Evolutionary conservation across 108 stramenopile genomes (phyloP).

Genomic region (Stephanodiscus triporus): DNA sequence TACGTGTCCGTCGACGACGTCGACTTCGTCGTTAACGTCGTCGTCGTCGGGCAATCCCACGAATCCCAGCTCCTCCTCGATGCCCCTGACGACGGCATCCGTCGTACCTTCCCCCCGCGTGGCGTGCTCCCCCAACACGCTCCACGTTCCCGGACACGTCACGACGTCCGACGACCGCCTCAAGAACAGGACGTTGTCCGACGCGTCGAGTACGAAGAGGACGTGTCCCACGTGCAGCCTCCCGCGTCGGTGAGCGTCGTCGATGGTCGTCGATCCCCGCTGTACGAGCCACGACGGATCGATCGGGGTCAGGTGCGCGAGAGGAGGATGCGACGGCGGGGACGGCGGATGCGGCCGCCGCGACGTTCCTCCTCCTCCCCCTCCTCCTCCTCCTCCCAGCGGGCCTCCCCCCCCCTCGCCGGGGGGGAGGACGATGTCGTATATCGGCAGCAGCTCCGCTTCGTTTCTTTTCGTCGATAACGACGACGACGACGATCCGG

Average conservation of each 20-base stretch:
- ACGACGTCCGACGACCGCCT: conserved; percentile 42
- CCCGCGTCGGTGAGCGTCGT: conserved; percentile 44
- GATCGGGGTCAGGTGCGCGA: conserved; percentile 50
- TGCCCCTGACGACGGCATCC: conserved; percentile 29
- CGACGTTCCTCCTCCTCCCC: no score
- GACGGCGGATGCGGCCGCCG: no score
- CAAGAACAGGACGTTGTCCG: conserved; percentile 35
- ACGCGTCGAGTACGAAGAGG: conserved; percentile 38
- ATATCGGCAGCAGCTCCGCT: conserved; percentile 11
- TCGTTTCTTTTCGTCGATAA: not conserved
- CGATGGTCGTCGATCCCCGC: conserved; percentile 19
- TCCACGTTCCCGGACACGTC: conserved; percentile 52
- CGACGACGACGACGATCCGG: not conserved
- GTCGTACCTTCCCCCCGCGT: conserved; percentile 11
- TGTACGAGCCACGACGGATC: conserved; percentile 31
- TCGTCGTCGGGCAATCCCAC: not conserved
- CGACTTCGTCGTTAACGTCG: not conserved
- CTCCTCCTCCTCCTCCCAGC: no score
- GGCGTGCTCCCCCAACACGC: conserved; percentile 51
- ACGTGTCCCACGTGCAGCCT: conserved; percentile 30
- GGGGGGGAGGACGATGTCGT: not conserved
- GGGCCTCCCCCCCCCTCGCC: no score
- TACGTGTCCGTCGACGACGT: no score
- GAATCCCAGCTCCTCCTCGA: conserved; percentile 48
- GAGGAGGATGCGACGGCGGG: not conserved